These are phyloP conservation scores for Pleoardoris graminearum DNA, from an alignment of 2,329 filamentous ascomycete species.

Conservation along the genomic window DNA sequence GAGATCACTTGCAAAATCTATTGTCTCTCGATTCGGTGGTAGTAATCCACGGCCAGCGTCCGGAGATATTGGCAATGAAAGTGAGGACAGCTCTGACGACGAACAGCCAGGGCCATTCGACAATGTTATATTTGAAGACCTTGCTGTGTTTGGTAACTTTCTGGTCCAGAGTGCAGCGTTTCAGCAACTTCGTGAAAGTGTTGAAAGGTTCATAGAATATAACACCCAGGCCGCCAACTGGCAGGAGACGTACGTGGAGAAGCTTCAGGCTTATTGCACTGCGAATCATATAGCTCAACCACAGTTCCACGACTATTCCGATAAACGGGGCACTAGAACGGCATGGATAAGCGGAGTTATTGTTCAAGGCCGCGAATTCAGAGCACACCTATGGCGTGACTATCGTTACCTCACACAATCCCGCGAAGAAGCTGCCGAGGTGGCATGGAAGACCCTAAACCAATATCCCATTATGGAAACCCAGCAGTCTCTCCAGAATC, in stretches of 20 bases:
- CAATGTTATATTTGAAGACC: conserved; percentile 15
- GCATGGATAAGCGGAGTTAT: no score
- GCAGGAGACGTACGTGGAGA: no score
- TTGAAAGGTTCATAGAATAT: conserved; percentile 14
- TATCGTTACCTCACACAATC: no score
- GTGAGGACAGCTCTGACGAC: conserved; percentile 13
- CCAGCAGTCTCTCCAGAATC: not conserved
- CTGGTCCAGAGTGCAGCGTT: conserved; percentile 19
- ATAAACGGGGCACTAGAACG: no score
- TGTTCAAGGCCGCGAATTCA: no score
- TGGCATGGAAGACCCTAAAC: not conserved
- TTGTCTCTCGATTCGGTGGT: conserved; percentile 10
- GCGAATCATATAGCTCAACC: no score
- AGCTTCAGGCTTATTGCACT: not conserved
- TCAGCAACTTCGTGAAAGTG: conserved; percentile 4
- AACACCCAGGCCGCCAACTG: not conserved
- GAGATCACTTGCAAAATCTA: conserved; percentile 7
- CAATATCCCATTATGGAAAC: not conserved
- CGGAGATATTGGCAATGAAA: conserved; percentile 1
- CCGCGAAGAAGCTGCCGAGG: no score
- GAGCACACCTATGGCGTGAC: no score
- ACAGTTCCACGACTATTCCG: no score
- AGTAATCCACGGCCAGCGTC: not conserved
- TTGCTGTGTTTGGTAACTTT: conserved; percentile 18
- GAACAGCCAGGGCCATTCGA: conserved; percentile 11